Base-by-base conservation (phyloP, 1,284 basidiomycete genomes). In the Ceraceosorus guamensis region DNA sequence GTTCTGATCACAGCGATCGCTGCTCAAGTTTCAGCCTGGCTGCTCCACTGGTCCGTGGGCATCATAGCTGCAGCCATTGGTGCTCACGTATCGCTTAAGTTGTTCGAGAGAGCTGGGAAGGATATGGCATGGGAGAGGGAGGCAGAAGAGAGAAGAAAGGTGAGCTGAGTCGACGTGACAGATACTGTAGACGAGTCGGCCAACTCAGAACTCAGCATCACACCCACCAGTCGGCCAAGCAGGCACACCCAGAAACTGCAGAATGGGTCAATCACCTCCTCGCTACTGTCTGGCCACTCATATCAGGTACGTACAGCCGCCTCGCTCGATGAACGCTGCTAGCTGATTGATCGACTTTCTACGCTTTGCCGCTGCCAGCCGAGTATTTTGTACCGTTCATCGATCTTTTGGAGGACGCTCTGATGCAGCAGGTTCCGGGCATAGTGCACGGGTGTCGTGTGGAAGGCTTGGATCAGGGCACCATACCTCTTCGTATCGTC, bases 341-440 rank as follows among this genome's bases (percentile, higher is more conserved):
- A n/a, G n/a, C n/a, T n/a, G n/a, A n/a, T n/a, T n/a, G n/a, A n/a
- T n/a, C n/a, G n/a, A n/a, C n/a, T n/a, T n/a, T n/a, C n/a, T n/a
- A n/a, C n/a, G n/a, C n/a, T n/a, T n/a, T n/a, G n/a, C n/a, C n/a
- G n/a, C n/a, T n/a, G n/a, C n/a, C n/a, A 32, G 34, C 30, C n/a
- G n/a, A n/a, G n/a, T n/a, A n/a, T n/a, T 71, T 73, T 60, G 64
- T 59, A 11, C 71, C 71, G 0, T 70, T 73, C 41, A 50, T 71
- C 52, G 71, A 73, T 49, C 60, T 73, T 11, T 60, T 73, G 37
- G 71, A 73, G 59, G 71, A 73, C 52, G 66, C 67, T 10, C 59
- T 73, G 11, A 70, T 70, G 68, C 65, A 65, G 2, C 70, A 73
- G 53, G 68, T 73, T n/a, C 70, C 70, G 6, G 65, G 65, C 5